phyloP scores from a whole-genome alignment of 805 yeast species.

The Tetrapisispora namnaoensis region DNA sequence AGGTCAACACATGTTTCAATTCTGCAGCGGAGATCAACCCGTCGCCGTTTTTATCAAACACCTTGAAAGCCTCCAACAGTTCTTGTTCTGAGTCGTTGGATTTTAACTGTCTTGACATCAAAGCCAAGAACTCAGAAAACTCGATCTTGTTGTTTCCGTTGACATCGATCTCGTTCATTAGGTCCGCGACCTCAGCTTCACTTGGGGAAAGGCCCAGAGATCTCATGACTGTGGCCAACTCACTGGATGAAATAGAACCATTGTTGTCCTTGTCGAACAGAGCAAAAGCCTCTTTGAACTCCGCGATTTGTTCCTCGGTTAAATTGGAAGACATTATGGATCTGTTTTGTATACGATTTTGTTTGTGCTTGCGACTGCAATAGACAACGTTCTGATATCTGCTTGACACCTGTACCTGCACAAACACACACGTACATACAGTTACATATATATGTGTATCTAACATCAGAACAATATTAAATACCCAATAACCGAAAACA shows the following conservation, averaged over 20 bases:
- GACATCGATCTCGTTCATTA: slow-evolving; percentile 94
- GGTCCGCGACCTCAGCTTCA: slow-evolving; percentile 89
- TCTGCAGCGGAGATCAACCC: slow-evolving; percentile 96
- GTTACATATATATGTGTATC: too few relatives aligned
- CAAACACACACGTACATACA: too few relatives aligned
- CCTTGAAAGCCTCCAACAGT: slow-evolving; percentile 94
- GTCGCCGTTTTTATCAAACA: slow-evolving; percentile 92
- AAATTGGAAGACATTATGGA: slow-evolving; percentile 50
- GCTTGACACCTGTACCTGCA: too few relatives aligned
- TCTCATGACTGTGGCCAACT: slow-evolving; percentile 97
- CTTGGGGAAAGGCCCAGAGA: slow-evolving; percentile 97
- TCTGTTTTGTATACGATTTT: slow-evolving; percentile 34
- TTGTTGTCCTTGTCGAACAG: slow-evolving; percentile 94
- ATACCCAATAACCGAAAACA: too few relatives aligned
- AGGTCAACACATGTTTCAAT: slow-evolving; percentile 90
- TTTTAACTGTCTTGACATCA: slow-evolving; percentile 89
- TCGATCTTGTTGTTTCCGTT: slow-evolving; percentile 89
- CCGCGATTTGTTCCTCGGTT: slow-evolving; percentile 92
- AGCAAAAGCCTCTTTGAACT: slow-evolving; percentile 95
- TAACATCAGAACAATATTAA: too few relatives aligned
- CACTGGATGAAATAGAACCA: slow-evolving; percentile 92
- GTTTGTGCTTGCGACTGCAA: too few relatives aligned
- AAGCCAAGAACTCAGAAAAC: slow-evolving; percentile 71
- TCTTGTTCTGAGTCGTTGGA: slow-evolving; percentile 97
- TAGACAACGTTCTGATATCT: too few relatives aligned